A percentile compares a stretch with the other conserved stretches of the same genome.
phyloP scores from a whole-genome alignment of 177 flowering plant species.

The Vitis hybrid region DNA sequence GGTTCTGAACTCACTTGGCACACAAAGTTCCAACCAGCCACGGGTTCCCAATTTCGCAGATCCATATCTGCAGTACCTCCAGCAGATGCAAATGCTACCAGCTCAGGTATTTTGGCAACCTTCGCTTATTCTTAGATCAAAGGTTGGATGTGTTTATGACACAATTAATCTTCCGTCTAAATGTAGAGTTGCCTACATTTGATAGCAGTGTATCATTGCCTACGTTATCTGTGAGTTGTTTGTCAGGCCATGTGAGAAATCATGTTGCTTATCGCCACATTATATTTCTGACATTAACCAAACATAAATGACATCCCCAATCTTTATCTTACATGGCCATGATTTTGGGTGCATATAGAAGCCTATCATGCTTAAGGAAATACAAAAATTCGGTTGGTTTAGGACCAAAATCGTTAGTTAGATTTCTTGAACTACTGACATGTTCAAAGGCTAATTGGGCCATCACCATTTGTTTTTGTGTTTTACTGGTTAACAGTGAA shows the following conservation, averaged over 20 bases:
- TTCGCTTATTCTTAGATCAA: background rate
- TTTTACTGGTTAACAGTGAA: background rate
- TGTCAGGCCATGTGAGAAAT: background rate
- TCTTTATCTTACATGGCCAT: too few species aligned
- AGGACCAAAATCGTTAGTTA: too few species aligned
- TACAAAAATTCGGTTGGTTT: too few species aligned
- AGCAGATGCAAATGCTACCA: conserved; percentile 43
- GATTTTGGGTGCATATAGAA: too few species aligned
- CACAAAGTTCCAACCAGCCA: conserved; percentile 37
- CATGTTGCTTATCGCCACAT: background rate
- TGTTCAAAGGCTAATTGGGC: too few species aligned
- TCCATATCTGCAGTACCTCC: conserved; percentile 63
- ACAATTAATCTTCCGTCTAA: background rate
- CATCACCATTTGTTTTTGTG: background rate
- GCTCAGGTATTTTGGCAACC: conserved; percentile 37
- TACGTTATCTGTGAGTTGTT: too few species aligned
- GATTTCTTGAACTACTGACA: too few species aligned
- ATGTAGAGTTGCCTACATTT: background rate
- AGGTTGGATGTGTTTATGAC: background rate
- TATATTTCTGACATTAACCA: too few species aligned
- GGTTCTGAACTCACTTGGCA: conserved; percentile 26
- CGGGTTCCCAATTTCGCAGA: conserved; percentile 40
- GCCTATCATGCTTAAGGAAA: too few species aligned
- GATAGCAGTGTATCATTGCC: too few species aligned
- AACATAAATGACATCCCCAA: too few species aligned